Base-by-base conservation (phyloP, 768 basidiomycete species). In the Pulveroboletus sp. region DNA sequence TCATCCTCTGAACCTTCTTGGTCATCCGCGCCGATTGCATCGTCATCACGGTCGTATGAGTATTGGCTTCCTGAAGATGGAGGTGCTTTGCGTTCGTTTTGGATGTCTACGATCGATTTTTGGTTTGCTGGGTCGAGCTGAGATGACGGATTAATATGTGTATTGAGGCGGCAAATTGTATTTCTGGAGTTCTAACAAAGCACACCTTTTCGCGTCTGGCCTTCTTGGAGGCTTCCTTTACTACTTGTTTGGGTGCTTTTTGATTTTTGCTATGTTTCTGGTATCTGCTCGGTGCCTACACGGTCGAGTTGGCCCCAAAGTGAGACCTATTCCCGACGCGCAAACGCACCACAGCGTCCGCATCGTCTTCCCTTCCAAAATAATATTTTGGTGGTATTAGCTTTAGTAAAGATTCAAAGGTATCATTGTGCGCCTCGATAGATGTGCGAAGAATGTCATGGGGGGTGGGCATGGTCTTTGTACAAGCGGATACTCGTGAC, bases 91-190 rank as follows among this genome's bases (percentile, higher is more conserved):
- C 55, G 50, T 69, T 71, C 85, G 49, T 78, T 76, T 63, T 89
- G 83, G 30, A 91, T 74, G 51, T 96, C 90, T 26, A 90, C 8
- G 39, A 83, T 69, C 10, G 81, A 81, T 61, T 89, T 90, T 62
- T 93, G 78, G 70, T 95, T 93, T 6, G 83, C 85, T 1, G 95
- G 95, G 67, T 98, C 93, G 58, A 96, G 87, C 93, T 98, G 17
- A 21, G 27, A 9, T 8, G 28, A 31, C 6, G 35, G 5, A 24
- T 53, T 18, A 38, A 27, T 21, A 18, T 11, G 17, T 11, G 21
- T 3, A 8, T 15, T 28, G 33, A 49, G 33, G 24, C 10, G 21
- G 5, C 5, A 10, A 30, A 7, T 46, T 24, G 43, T 18, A 27
- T 46, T 31, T 30, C 39, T n/a, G 10, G 28, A 36, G 33, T 4